Conservation (phyloP, 805 yeast species). For the Candida succiphila region DNA sequence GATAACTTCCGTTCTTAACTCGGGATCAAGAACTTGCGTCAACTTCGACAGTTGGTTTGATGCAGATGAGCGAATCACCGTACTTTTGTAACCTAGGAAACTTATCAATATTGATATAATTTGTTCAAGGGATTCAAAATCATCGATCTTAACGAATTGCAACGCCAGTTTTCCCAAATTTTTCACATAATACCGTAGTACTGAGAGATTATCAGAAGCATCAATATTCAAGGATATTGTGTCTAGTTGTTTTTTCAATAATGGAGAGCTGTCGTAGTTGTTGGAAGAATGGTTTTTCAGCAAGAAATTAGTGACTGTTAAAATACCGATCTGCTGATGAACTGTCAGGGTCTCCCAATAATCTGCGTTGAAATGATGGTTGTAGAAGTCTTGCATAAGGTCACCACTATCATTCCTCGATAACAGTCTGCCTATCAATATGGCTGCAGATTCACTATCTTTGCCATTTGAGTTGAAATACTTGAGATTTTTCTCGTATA, state of each 20-base stretch:
- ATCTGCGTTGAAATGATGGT: neutral
- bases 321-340: constrained; percentile 9
- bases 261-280: too few species aligned
- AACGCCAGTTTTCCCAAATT: constrained; percentile 30
- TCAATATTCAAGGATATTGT: constrained; percentile 9
- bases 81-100: constrained; percentile 36
- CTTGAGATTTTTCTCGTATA: constrained; percentile 25
- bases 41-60: constrained; percentile 59
- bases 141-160: constrained; percentile 10
- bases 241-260: neutral
- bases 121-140: constrained; percentile 32
- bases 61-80: constrained; percentile 49
- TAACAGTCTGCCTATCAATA: constrained; percentile 42
- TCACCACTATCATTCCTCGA: constrained; percentile 32
- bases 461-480: constrained; percentile 40
- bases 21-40: constrained; percentile 17
- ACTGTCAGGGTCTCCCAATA: constrained; percentile 7
- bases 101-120: constrained; percentile 38
- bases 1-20: constrained; percentile 33
- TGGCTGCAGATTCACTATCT: constrained; percentile 43
- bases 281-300: constrained; percentile 8
- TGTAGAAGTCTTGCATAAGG: neutral
- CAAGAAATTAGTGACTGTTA: constrained; percentile 14
- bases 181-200: constrained; percentile 17
- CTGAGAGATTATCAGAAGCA: constrained; percentile 2